These are phyloP conservation scores for Apium graveolens DNA, from an alignment of 129 eudicot genomes.

Conservation along the genomic window DNA sequence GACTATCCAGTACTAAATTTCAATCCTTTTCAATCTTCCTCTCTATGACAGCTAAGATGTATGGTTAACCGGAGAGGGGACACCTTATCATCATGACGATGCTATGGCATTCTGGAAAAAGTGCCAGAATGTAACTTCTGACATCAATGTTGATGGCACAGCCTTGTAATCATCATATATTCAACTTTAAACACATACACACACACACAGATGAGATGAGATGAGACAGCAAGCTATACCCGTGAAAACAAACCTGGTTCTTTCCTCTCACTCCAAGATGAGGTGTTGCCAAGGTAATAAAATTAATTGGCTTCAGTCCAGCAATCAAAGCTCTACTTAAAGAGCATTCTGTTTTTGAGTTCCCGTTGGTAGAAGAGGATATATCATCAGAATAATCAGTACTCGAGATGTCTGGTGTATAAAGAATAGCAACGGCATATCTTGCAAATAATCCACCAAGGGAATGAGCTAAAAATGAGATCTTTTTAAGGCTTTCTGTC, in stretches of 20 bases:
- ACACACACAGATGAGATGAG: too few relatives aligned
- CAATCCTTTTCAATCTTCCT: too few relatives aligned
- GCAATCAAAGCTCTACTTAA: conserved; percentile 51
- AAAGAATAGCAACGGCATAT: conserved; percentile 69
- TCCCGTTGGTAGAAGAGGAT: conserved; percentile 15
- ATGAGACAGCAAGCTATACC: neutral
- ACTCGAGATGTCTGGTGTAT: conserved; percentile 15
- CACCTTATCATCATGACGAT: neutral
- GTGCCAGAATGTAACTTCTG: neutral
- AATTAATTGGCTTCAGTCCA: conserved; percentile 79
- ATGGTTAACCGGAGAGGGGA: neutral
- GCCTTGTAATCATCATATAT: neutral
- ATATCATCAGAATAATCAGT: conserved; percentile 20
- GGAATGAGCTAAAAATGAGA: conserved; percentile 93
- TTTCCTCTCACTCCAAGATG: conserved; percentile 99
- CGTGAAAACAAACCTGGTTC: conserved; percentile 55
- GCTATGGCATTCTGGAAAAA: neutral
- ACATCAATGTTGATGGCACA: neutral
- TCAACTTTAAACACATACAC: too few relatives aligned
- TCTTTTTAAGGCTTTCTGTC: conserved; percentile 57
- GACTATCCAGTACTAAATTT: neutral
- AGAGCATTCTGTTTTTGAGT: conserved; percentile 18
- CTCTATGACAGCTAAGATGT: neutral
- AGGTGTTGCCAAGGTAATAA: conserved; percentile 89
- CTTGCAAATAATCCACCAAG: conserved; percentile 95